Evolutionary conservation across 257 asterid species (phyloP).

Genomic region (Gentiana straminea): DNA sequence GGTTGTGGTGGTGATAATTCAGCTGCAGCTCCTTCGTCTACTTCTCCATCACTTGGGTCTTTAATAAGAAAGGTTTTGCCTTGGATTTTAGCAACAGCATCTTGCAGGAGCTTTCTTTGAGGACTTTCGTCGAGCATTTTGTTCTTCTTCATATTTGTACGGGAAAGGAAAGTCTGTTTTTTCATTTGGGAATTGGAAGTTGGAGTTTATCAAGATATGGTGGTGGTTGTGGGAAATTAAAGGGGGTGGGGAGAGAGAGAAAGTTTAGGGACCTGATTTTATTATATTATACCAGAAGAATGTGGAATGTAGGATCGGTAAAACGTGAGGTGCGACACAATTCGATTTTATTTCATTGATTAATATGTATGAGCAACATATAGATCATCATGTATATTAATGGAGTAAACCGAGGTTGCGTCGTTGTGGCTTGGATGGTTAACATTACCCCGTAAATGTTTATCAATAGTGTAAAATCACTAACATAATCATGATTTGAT

Average conservation of each 20-base stretch:
- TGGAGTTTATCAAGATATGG: neutral
- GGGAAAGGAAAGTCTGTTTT: neutral
- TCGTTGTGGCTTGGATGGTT: no score
- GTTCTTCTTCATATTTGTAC: neutral
- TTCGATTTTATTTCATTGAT: no score
- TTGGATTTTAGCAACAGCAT: neutral
- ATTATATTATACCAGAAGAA: constrained; percentile 1
- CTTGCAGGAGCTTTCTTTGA: neutral
- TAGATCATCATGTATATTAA: neutral
- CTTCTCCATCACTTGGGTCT: neutral
- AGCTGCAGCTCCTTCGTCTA: neutral
- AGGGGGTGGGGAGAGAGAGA: neutral
- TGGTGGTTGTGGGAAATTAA: neutral
- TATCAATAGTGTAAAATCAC: no score
- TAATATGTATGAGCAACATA: neutral
- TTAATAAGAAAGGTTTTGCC: constrained; percentile 3
- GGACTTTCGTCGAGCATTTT: no score
- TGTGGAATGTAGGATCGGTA: constrained; percentile 1
- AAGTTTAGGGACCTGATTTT: neutral
- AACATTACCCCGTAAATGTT: no score
- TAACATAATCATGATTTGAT: no score
- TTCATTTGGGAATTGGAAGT: neutral
- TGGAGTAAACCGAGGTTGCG: no score
- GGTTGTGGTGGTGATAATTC: neutral
- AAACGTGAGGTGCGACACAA: no score